Base-by-base conservation (phyloP, 2,329 filamentous ascomycete species). In the Fusarium miscanthi region DNA sequence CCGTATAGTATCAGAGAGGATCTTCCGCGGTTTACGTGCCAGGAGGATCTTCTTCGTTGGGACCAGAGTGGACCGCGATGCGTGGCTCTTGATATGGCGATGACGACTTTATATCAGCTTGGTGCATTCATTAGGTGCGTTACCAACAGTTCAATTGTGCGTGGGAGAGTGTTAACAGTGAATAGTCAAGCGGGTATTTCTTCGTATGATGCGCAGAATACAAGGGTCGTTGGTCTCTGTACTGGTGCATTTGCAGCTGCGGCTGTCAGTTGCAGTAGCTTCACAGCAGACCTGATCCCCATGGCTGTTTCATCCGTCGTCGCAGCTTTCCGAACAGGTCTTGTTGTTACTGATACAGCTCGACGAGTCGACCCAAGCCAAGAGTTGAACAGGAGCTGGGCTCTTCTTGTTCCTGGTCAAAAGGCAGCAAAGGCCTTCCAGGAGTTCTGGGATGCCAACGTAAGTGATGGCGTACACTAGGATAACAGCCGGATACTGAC, bases 221-320 rank as follows among this genome's bases (percentile, higher is more conserved):
- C 72, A 23, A 67, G 64, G 27, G 59, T 70, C 5, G 65, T 75
- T 30, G 73, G 73, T 14, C 73, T 75, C 25, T 75, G 73, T 17
- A 75, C 73, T 5, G 73, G 73, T 14, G 63, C 73, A 3, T 73
- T 75, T 37, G 73, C 73, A 9, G 73, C 73, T 11, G 73, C 73
- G 1, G 73, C 73, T 12, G 54, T 75, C 4, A 74, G 73, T 33
- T 75, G 70, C 21, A 75, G 73, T 37, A 73, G 67, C 48, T 70
- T 70, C 14, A 72, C 64, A 3, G 58, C 70, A 30, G 73, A 75
- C 13, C 42, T 75, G 2, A 73, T 75, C 11, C 58, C 67, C 0
- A 69, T 74, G 62, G 73, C 73, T 13, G 67, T 75, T 0, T 52
- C 66, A 23, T 63, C 73, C 0, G 70, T 75, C 6, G 31, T 69